phyloP scores from a whole-genome alignment of 1,284 basidiomycete species.

The Puccinia coronata region DNA sequence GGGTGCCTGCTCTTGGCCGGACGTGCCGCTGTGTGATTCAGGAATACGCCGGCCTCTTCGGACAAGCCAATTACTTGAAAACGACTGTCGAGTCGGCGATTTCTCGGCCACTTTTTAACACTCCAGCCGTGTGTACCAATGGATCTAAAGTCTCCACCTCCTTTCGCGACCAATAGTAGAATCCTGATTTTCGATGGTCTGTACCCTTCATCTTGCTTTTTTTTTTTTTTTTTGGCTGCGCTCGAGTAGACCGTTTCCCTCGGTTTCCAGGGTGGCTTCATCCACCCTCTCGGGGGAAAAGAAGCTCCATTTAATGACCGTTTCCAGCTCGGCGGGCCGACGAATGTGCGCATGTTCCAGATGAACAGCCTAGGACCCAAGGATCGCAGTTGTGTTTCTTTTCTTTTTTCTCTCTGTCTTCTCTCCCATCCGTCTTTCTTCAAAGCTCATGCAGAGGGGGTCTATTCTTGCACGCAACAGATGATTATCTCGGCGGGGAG shows the following conservation, averaged over 20 bases:
- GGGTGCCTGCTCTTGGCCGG: background rate
- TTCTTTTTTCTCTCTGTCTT: constrained; percentile 2
- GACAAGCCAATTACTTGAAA: constrained; percentile 69
- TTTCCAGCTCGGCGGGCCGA: constrained; percentile 90
- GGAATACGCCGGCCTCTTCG: constrained; percentile 77
- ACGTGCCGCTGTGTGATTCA: constrained; percentile 51
- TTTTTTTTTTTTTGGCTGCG: too few species aligned
- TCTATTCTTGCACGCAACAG: constrained; percentile 52
- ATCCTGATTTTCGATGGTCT: background rate
- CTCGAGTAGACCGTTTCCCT: constrained; percentile 67
- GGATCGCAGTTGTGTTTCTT: constrained; percentile 67
- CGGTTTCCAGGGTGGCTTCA: constrained; percentile 67
- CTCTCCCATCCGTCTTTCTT: background rate
- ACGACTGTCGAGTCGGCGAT: constrained; percentile 69
- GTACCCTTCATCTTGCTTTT: background rate
- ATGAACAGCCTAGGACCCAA: constrained; percentile 80
- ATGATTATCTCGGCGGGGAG: constrained; percentile 83
- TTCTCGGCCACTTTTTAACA: constrained; percentile 65
- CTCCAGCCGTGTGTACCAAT: constrained; percentile 58
- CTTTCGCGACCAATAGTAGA: background rate
- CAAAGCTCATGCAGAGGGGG: background rate
- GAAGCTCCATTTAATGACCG: constrained; percentile 72
- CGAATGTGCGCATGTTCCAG: constrained; percentile 82
- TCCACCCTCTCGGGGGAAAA: constrained; percentile 64
- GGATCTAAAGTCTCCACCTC: constrained; percentile 54